phyloP scores from a whole-genome alignment of 2,329 filamentous ascomycete species.

The Conoideocrella luteorostrata region DNA sequence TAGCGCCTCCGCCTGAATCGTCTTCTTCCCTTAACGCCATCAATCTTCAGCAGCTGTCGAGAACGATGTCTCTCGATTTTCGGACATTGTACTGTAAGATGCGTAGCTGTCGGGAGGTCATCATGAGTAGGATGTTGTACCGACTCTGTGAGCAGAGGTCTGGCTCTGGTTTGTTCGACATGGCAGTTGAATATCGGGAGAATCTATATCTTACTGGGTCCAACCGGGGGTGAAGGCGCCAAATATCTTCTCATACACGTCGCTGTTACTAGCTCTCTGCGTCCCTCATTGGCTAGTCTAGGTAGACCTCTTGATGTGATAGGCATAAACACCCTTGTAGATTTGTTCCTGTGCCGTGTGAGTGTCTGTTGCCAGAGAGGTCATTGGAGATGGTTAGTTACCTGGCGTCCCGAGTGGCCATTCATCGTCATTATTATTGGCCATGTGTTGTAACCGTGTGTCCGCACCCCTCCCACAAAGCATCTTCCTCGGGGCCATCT shows the following conservation, averaged over 20 bases:
- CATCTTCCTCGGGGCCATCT: conserved; percentile 9
- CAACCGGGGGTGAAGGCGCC: conserved; percentile 9
- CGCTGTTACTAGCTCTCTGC: conserved; percentile 8
- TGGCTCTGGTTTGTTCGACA: conserved; percentile 7
- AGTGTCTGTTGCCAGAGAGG: conserved; percentile 13
- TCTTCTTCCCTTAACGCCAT: conserved; percentile 16
- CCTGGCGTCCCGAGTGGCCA: not conserved
- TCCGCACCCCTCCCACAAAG: conserved; percentile 12
- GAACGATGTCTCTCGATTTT: conserved; percentile 17
- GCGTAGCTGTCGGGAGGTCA: conserved; percentile 11
- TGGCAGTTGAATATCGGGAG: too few species aligned
- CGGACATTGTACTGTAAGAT: conserved; percentile 20
- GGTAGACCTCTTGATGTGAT: conserved; percentile 15
- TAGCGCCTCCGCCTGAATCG: conserved; percentile 6
- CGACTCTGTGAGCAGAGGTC: not conserved
- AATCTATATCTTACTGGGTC: too few species aligned
- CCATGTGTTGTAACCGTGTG: conserved; percentile 8
- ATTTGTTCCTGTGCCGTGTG: conserved; percentile 7
- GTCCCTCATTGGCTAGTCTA: not conserved
- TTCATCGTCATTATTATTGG: not conserved
- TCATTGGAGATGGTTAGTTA: conserved; percentile 11
- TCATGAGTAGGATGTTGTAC: conserved; percentile 2
- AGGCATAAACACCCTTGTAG: conserved; percentile 14
- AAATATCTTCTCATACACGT: conserved; percentile 16
- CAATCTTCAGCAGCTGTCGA: conserved; percentile 15